These are phyloP conservation scores for Lachnellula occidentalis DNA, from an alignment of 2,329 filamentous ascomycete species.

Conservation along the genomic window DNA sequence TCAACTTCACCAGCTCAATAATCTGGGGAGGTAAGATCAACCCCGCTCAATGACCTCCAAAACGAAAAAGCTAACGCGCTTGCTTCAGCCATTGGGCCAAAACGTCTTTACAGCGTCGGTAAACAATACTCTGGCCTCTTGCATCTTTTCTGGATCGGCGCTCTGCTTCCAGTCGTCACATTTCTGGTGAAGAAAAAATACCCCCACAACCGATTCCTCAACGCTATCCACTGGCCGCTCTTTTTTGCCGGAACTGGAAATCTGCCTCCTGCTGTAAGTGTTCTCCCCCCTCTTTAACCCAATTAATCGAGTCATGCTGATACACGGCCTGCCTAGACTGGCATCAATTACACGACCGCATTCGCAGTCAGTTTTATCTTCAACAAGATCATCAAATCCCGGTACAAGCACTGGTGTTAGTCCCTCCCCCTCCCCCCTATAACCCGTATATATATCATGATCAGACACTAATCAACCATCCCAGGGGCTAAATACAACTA, in stretches of 20 bases:
- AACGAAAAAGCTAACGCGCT: too few species aligned
- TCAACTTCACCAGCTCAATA: slow-evolving; percentile 56
- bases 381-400: slow-evolving; percentile 61
- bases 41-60: too few species aligned
- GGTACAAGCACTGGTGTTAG: slow-evolving; percentile 58
- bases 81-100: slow-evolving; percentile 55
- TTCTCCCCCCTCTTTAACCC: too few species aligned
- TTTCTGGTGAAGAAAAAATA: slow-evolving; percentile 49
- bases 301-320: too few species aligned
- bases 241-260: slow-evolving; percentile 44
- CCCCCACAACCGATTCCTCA: slow-evolving; percentile 53
- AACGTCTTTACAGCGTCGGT: slow-evolving; percentile 60
- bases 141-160: slow-evolving; percentile 68
- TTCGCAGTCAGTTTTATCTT: slow-evolving; percentile 59
- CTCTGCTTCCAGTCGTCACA: slow-evolving; percentile 54
- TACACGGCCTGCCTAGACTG: slow-evolving; percentile 35
- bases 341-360: slow-evolving; percentile 67
- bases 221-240: slow-evolving; percentile 47
- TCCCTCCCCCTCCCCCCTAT: slow-evolving; percentile 60
- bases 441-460: slow-evolving; percentile 43
- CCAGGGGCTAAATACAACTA: slow-evolving; percentile 77
- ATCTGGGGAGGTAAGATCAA: slow-evolving; percentile 51
- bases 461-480: slow-evolving; percentile 36
- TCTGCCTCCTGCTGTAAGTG: slow-evolving; percentile 49
- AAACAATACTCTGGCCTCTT: slow-evolving; percentile 59